Evolutionary conservation across 257 asterid species (phyloP), one percentile per base, ranked within the genome.

Genomic region (Coffea canephora): DNA sequence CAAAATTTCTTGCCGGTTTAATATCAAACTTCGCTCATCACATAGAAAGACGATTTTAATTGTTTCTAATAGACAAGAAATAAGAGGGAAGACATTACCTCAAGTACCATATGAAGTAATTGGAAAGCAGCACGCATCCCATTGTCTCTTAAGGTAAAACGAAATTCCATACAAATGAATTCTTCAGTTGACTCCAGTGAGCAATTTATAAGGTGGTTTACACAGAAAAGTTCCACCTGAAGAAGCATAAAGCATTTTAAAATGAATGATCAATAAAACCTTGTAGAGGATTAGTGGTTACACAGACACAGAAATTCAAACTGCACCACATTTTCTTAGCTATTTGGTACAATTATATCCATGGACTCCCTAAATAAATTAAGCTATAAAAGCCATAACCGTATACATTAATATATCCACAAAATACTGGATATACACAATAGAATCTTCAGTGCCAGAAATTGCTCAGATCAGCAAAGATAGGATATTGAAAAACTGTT

Each of bases 91-190:
- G 11, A 14, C 25, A 73, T 85, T 90, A 96, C 99, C 99, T 96
- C 94, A 77, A 96, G 99, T 34, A 96, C 99, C 99, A 94, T 96
- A 87, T 96, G 99, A 85, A 96, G 99, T 78, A 96, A 89, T 89
- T 96, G 98, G 86, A 96, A 96, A 84, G 99, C 99, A 75, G 98
- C 99, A 80, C 92, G 92, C 99, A 96, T 96, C 52, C 98, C 99
- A 84, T 89, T 81, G 82, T 94, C 98, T 86, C 97, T 93, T 83
- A 96, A 86, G 76, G 98, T 94, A 85, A 96, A 96, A 68, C 98
- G 96, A 73, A 96, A 96, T 85, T 96, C 99, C 97, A 94, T 96
- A 90, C 98, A 92, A 81, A 96, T 92, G 85, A 94, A 96, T 88
- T 96, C 99, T 84, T 96, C 99, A 21, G 98, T 96, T 54, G 99